Conservation (phyloP, 305 asterid species). For the Fraxinus greggii region DNA sequence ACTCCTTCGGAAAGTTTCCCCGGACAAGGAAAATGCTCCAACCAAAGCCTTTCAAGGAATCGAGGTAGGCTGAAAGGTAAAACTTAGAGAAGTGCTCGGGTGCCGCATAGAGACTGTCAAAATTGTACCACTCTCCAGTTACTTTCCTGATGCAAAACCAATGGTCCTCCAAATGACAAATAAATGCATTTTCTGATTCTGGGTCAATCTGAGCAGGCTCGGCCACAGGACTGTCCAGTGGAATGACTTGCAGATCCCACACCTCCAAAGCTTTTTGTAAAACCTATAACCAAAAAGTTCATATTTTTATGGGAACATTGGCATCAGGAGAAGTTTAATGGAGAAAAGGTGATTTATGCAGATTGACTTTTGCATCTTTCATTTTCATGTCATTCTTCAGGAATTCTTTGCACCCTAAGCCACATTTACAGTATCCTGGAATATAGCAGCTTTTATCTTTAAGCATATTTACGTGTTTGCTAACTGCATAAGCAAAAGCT, state of each 20-base stretch:
- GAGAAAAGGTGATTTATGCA: not conserved
- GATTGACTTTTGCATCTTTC: not conserved
- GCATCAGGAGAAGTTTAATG: not conserved
- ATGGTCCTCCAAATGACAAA: conserved; percentile 82
- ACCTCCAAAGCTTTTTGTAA: conserved; percentile 87
- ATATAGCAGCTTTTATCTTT: not conserved
- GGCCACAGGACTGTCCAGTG: conserved; percentile 85
- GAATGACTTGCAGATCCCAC: conserved; percentile 88
- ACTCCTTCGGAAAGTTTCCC: conserved; percentile 84
- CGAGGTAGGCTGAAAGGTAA: conserved; percentile 92
- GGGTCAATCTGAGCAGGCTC: conserved; percentile 91
- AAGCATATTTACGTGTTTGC: not conserved
- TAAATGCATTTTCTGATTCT: conserved; percentile 79
- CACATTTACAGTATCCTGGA: not conserved
- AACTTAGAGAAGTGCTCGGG: conserved; percentile 96
- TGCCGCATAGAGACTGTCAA: conserved; percentile 89
- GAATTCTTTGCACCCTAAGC: not conserved
- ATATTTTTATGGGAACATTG: not conserved
- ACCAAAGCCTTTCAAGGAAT: conserved; percentile 78
- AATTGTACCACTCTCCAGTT: conserved; percentile 93
- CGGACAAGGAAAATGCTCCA: conserved; percentile 93
- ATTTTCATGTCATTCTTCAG: not conserved
- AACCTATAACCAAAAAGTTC: conserved; percentile 48
- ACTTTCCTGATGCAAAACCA: conserved; percentile 96
- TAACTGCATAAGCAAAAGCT: not conserved